These are phyloP conservation scores for Nissolia schottii DNA, from an alignment of 306 rosid genomes.

Conservation along the genomic window DNA sequence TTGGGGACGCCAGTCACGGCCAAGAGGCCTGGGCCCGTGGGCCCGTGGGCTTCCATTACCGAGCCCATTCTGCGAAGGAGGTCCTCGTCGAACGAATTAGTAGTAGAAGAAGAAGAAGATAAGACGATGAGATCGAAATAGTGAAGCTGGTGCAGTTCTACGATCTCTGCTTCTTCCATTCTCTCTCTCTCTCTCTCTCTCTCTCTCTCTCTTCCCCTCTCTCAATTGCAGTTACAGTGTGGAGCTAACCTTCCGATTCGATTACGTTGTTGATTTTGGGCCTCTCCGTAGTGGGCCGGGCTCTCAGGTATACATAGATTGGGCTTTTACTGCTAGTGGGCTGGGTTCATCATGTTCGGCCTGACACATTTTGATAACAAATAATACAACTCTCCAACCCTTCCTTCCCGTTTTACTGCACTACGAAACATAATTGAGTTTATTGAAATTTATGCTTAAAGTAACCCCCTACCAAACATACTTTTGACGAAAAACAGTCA, in stretches of 20 bases:
- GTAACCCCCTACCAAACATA: no score
- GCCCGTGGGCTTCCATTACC: slow-evolving; percentile 40
- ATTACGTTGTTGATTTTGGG: background rate
- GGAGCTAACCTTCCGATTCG: background rate
- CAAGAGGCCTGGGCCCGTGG: slow-evolving; percentile 43
- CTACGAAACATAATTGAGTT: no score
- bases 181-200: no score
- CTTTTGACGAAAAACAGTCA: no score
- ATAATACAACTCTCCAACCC: no score
- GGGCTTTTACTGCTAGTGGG: background rate
- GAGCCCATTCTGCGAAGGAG: background rate
- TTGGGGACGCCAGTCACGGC: slow-evolving; percentile 41
- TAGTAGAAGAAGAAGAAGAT: background rate
- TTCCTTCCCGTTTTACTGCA: no score
- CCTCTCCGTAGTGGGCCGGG: background rate
- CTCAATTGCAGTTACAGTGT: background rate
- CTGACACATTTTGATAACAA: no score
- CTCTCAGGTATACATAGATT: background rate
- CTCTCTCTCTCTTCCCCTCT: no score
- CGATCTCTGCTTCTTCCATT: slow-evolving; percentile 12
- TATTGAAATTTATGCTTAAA: no score
- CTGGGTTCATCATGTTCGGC: no score
- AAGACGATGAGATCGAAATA: slow-evolving; percentile 20
- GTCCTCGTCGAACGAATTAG: background rate
- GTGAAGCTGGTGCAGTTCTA: slow-evolving; percentile 30